Conservation (phyloP, 208 protist genomes). For the Phytomonas francai region DNA sequence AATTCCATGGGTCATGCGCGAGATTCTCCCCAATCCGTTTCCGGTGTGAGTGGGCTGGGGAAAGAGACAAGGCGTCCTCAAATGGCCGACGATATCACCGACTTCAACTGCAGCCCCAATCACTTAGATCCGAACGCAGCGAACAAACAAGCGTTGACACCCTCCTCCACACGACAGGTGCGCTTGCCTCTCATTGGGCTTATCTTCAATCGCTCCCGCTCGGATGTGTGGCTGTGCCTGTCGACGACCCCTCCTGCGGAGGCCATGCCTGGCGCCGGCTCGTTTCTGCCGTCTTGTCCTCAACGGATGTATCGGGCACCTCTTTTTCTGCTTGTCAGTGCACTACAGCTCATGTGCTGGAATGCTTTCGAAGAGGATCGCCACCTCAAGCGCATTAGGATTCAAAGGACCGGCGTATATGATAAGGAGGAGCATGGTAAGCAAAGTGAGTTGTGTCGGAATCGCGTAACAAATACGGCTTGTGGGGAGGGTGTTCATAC, state of each 20-base stretch:
- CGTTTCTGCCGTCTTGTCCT: conserved; percentile 3
- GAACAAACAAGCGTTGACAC: not conserved
- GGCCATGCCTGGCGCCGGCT: conserved; percentile 8
- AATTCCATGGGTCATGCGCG: not conserved
- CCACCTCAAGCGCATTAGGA: not conserved
- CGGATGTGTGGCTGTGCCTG: conserved; percentile 65
- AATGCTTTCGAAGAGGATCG: conserved; percentile 52
- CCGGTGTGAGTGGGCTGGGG: not conserved
- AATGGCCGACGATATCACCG: not conserved
- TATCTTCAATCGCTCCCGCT: conserved; percentile 68
- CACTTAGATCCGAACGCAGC: not conserved
- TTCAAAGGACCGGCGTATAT: not conserved
- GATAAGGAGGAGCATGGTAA: not conserved
- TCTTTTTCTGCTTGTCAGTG: conserved; percentile 62
- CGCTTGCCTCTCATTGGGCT: conserved; percentile 53
- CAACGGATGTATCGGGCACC: conserved; percentile 44
- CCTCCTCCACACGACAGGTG: conserved; percentile 15
- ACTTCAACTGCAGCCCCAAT: not conserved
- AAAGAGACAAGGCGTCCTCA: not conserved
- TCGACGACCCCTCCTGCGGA: not conserved
- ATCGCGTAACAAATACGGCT: not conserved
- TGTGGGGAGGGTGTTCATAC: not conserved
- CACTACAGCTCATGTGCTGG: conserved; percentile 76
- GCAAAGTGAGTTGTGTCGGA: not conserved
- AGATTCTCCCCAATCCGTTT: not conserved